Percentiles rank a stretch among this genome's conserved stretches.
phyloP scores from a whole-genome alignment of 2,329 filamentous ascomycete species.

The Fusarium domesticum region DNA sequence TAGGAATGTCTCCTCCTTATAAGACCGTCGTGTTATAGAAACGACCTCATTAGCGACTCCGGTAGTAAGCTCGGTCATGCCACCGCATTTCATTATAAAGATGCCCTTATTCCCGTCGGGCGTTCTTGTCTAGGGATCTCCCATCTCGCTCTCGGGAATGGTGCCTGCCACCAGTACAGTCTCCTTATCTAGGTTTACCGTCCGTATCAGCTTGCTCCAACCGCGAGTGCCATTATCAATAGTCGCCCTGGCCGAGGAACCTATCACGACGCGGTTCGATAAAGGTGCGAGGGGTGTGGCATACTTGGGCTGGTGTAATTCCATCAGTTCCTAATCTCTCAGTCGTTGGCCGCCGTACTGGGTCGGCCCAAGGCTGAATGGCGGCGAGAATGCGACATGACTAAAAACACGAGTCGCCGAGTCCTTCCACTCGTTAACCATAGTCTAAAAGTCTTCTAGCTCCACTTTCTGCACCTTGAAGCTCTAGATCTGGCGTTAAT shows the following conservation, averaged over 20 bases:
- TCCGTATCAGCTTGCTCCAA: too few relatives aligned
- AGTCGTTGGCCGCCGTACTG: background rate
- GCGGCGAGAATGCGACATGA: slow-evolving; percentile 4
- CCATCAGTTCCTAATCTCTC: slow-evolving; percentile 12
- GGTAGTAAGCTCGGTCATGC: background rate
- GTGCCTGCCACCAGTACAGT: background rate
- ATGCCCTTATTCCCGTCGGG: background rate
- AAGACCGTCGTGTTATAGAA: background rate
- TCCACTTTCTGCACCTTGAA: too few relatives aligned
- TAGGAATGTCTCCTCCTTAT: background rate
- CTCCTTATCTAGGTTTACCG: background rate
- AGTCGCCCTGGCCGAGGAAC: background rate
- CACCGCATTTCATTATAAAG: slow-evolving; percentile 1
- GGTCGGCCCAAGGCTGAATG: background rate
- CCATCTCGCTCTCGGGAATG: slow-evolving; percentile 1
- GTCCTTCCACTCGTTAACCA: too few relatives aligned
- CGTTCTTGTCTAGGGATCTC: background rate
- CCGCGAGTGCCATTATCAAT: too few relatives aligned
- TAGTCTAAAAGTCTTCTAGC: too few relatives aligned
- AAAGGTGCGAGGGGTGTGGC: background rate
- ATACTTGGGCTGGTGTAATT: slow-evolving; percentile 6
- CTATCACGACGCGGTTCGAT: background rate
- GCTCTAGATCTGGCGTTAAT: too few relatives aligned
- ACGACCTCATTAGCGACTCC: background rate
- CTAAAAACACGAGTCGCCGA: slow-evolving; percentile 2